phyloP scores from a whole-genome alignment of 1,284 basidiomycete species.

The Porogramme epimiltina region DNA sequence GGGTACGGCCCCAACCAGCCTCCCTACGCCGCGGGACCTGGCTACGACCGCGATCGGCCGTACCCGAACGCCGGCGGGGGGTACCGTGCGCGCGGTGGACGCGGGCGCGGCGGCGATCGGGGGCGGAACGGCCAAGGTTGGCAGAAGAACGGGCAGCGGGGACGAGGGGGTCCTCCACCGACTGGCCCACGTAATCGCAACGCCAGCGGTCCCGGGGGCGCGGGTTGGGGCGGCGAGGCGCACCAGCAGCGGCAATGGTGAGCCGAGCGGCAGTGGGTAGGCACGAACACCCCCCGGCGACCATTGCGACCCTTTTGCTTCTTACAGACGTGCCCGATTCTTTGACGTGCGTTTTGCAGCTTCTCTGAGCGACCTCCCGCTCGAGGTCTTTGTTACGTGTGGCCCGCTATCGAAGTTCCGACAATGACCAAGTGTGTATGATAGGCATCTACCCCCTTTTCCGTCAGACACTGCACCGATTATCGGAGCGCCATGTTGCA shows the following conservation, averaged over 20 bases:
- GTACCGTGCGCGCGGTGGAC: constrained; percentile 35
- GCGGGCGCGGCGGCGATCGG: constrained; percentile 21
- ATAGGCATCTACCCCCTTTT: background rate
- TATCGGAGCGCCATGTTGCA: too few species aligned
- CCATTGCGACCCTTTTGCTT: background rate
- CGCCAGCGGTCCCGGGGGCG: constrained; percentile 15
- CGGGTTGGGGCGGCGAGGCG: constrained; percentile 19
- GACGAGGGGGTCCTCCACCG: constrained; percentile 21
- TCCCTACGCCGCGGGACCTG: background rate
- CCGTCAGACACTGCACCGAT: too few species aligned
- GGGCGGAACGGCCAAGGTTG: too few species aligned
- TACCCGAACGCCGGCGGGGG: constrained; percentile 20
- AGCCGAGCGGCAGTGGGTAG: constrained; percentile 8
- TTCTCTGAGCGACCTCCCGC: too few species aligned
- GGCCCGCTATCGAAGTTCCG: too few species aligned
- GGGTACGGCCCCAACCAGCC: constrained; percentile 5
- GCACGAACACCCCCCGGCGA: too few species aligned
- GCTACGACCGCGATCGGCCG: constrained; percentile 16
- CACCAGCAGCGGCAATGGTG: constrained; percentile 12
- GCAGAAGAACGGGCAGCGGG: constrained; percentile 36
- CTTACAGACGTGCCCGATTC: too few species aligned
- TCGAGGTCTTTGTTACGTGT: too few species aligned
- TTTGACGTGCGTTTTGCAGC: too few species aligned
- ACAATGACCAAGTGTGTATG: too few species aligned
- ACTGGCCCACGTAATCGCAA: constrained; percentile 19